These are phyloP conservation scores for Amaranthus palmeri DNA, from an alignment of 148 eudicot genomes.

Conservation along the genomic window DNA sequence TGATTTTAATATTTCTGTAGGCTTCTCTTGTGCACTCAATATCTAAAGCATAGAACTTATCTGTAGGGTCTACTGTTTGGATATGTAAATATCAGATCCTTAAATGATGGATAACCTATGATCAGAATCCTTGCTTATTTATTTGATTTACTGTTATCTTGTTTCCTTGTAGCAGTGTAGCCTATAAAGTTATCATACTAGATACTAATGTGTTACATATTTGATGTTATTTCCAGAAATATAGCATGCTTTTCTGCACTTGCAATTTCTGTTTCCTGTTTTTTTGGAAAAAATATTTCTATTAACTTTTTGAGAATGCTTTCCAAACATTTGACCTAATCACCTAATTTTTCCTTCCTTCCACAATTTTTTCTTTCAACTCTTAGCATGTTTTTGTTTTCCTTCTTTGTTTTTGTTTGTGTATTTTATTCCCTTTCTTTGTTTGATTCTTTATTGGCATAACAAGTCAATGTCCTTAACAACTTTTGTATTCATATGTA, in stretches of 20 bases:
- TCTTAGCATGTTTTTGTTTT: background rate
- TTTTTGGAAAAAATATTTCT: background rate
- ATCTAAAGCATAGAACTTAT: too few relatives aligned
- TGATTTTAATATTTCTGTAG: too few relatives aligned
- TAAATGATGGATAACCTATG: too few relatives aligned
- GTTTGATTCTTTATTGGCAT: background rate
- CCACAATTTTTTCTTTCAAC: background rate
- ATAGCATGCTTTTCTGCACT: background rate
- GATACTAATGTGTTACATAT: background rate
- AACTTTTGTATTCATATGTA: constrained; percentile 32
- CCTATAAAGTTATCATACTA: background rate
- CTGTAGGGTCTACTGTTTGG: too few relatives aligned
- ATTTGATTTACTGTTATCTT: background rate
- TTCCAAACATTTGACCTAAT: background rate
- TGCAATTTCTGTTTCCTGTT: background rate
- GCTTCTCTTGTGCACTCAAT: too few relatives aligned
- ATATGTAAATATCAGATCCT: too few relatives aligned
- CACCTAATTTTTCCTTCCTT: background rate
- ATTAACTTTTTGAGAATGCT: background rate
- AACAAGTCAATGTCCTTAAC: background rate
- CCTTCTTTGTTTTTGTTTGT: too few relatives aligned
- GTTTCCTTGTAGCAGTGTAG: background rate
- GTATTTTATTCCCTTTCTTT: background rate
- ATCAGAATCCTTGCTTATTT: too few relatives aligned
- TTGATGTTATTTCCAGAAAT: background rate